A percentile compares a stretch with the other conserved stretches of the same genome.
These are phyloP conservation scores for Drechslerella dactyloides DNA, from an alignment of 2,329 filamentous ascomycete species.

Conservation along the genomic window DNA sequence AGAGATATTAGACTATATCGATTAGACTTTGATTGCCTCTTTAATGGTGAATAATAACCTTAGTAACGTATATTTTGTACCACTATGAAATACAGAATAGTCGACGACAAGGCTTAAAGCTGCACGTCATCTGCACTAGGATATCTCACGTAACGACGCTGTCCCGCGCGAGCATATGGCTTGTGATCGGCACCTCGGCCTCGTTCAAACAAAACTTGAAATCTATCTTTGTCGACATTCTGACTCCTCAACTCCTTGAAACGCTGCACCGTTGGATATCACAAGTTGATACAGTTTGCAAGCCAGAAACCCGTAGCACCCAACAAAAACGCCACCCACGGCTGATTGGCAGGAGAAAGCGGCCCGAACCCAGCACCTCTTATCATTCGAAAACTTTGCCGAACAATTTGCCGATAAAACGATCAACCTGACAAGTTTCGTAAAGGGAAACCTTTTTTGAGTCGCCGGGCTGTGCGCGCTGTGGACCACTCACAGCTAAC, in stretches of 20 bases:
- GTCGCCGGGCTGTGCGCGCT: no score
- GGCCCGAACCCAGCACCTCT: neutral
- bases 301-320: neutral
- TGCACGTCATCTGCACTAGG: no score
- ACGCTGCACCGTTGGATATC: neutral
- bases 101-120: no score
- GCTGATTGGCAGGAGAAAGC: neutral
- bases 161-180: neutral
- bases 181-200: neutral
- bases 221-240: neutral
- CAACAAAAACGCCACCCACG: neutral
- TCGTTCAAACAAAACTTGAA: neutral
- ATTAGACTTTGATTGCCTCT: neutral
- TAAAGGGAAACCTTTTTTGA: no score
- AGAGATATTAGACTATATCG: neutral
- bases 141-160: neutral
- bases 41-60: neutral
- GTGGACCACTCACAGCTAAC: no score
- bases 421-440: neutral
- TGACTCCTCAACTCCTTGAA: neutral
- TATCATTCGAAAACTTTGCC: neutral
- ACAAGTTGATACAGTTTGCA: neutral
- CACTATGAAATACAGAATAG: neutral
- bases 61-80: neutral
- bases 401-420: neutral